phyloP scores from a whole-genome alignment of 2,329 filamentous ascomycete species.

The Fusarium sp. region DNA sequence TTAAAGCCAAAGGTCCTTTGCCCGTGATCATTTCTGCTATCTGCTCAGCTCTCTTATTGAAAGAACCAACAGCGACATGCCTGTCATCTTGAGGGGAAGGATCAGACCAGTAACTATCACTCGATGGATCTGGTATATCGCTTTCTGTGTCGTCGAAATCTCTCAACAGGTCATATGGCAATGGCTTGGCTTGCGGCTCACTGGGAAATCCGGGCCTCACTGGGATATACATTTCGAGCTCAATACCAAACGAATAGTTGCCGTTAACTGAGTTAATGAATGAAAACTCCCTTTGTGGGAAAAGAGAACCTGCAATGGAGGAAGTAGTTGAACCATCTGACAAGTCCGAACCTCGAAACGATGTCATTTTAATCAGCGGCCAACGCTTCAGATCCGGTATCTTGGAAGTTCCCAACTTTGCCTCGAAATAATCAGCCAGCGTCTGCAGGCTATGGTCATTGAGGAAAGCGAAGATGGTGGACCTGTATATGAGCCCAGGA shows the following conservation, averaged over 20 bases:
- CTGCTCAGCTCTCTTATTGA: neutral
- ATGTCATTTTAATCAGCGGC: neutral
- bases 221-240: slow-evolving; percentile 37
- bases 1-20: neutral
- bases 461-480: slow-evolving; percentile 12
- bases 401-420: neutral
- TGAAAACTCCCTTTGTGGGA: neutral
- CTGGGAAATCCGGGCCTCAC: neutral
- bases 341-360: slow-evolving; percentile 1
- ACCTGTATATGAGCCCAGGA: neutral
- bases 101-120: neutral
- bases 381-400: slow-evolving; percentile 23
- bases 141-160: neutral
- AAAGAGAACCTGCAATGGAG: neutral
- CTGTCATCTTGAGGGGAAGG: slow-evolving; percentile 26
- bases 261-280: neutral
- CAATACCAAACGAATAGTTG: slow-evolving; percentile 39
- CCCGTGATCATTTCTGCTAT: neutral
- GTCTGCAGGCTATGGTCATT: neutral
- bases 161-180: neutral
- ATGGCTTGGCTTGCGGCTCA: neutral
- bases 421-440: slow-evolving; percentile 2
- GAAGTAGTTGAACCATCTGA: neutral
- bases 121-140: neutral
- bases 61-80: neutral